These are phyloP conservation scores for Fusarium heterosporum DNA, from an alignment of 2,329 filamentous ascomycete species.

Conservation along the genomic window DNA sequence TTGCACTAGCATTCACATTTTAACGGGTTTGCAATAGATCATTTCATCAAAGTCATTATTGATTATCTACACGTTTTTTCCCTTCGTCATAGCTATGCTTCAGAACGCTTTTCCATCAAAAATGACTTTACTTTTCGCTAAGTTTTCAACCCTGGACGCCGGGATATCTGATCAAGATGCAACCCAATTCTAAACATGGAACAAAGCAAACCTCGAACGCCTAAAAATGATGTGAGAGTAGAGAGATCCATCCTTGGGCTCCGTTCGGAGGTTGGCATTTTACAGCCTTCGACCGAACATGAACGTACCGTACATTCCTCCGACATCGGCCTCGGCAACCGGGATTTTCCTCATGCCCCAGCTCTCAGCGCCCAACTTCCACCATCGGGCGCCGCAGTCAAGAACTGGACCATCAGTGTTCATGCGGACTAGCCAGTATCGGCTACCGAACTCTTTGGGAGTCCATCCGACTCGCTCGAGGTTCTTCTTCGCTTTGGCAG, in stretches of 20 bases:
- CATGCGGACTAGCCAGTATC: conserved; percentile 74
- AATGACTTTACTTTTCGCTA: conserved; percentile 48
- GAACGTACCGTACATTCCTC: conserved; percentile 87
- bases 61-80: conserved; percentile 40
- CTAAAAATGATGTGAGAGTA: conserved; percentile 39
- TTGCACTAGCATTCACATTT: background rate
- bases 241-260: conserved; percentile 39
- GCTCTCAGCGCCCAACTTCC: conserved; percentile 87
- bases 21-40: background rate
- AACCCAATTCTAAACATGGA: conserved; percentile 27
- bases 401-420: conserved; percentile 51
- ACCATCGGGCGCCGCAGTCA: conserved; percentile 67
- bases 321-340: conserved; percentile 90
- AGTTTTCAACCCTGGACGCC: conserved; percentile 43
- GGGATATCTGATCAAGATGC: conserved; percentile 46
- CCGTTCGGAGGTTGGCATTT: conserved; percentile 48
- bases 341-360: conserved; percentile 94
- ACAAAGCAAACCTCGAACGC: conserved; percentile 23
- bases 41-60: conserved; percentile 40
- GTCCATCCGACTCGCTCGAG: conserved; percentile 75
- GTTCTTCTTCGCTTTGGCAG: conserved; percentile 72
- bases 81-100: conserved; percentile 39
- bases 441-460: conserved; percentile 74
- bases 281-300: conserved; percentile 72
- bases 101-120: conserved; percentile 44